Conservation (phyloP, 352 stramenopile genomes). For the Blastocystis sp. region DNA sequence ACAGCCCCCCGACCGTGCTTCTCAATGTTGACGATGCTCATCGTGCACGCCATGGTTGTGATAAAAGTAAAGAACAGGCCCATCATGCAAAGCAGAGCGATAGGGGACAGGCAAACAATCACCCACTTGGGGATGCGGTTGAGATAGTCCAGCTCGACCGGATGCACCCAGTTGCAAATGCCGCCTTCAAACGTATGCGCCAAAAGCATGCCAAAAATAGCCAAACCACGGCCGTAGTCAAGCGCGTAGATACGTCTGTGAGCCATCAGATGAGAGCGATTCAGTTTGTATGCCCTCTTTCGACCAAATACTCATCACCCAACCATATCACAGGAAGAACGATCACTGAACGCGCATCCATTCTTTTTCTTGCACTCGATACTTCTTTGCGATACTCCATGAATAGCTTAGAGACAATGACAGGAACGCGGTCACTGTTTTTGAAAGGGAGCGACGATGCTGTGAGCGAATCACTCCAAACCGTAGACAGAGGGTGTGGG, state of each 20-base stretch:
- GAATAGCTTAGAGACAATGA: no score
- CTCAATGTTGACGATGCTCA: slow-evolving; percentile 58
- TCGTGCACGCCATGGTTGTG: slow-evolving; percentile 62
- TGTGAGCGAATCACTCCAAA: no score
- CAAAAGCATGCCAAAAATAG: slow-evolving; percentile 56
- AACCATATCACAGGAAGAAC: neutral
- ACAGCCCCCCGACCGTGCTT: slow-evolving; percentile 41
- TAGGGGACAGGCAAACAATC: slow-evolving; percentile 15
- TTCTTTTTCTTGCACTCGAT: neutral
- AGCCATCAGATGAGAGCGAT: slow-evolving; percentile 2
- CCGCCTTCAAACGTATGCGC: slow-evolving; percentile 56
- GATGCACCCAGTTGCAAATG: slow-evolving; percentile 41
- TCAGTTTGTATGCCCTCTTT: neutral
- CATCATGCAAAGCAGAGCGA: slow-evolving; percentile 47
- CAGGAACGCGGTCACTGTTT: no score
- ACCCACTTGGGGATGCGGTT: slow-evolving; percentile 4
- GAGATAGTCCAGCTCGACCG: slow-evolving; percentile 12
- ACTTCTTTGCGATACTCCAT: no score
- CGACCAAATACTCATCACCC: neutral
- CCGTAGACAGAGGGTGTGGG: no score
- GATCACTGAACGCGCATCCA: neutral
- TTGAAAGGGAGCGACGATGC: no score
- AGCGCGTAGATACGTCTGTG: slow-evolving; percentile 38
- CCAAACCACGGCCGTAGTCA: slow-evolving; percentile 53
- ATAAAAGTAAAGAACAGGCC: slow-evolving; percentile 65